phyloP scores from a whole-genome alignment of 495 filamentous ascomycete species.

The Hypoxylon rickii region DNA sequence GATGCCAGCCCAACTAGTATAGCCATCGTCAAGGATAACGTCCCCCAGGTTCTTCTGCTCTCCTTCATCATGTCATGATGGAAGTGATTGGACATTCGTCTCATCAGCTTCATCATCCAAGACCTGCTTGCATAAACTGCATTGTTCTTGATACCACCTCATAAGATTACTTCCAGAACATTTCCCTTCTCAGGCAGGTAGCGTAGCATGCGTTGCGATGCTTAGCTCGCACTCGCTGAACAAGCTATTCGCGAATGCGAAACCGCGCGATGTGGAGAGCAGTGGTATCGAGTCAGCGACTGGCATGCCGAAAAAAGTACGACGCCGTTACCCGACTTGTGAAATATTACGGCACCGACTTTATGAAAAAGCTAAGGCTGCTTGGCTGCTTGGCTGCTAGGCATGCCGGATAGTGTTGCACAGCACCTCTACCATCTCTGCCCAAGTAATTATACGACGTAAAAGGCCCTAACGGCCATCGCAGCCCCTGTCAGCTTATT shows the following conservation, averaged over 20 bases:
- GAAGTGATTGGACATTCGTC: too few relatives aligned
- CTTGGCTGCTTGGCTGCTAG: too few relatives aligned
- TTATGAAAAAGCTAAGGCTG: conserved; percentile 6
- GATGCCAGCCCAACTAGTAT: too few relatives aligned
- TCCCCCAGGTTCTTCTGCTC: conserved; percentile 1
- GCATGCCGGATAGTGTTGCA: too few relatives aligned
- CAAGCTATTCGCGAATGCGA: conserved; percentile 30
- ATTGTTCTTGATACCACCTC: conserved; percentile 13
- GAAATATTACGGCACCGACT: conserved; percentile 5
- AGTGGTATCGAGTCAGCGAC: too few relatives aligned
- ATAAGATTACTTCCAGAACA: conserved; percentile 24
- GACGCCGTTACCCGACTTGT: too few relatives aligned
- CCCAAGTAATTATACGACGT: too few relatives aligned
- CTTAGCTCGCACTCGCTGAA: conserved; percentile 8
- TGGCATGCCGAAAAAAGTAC: conserved; percentile 18
- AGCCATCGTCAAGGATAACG: too few relatives aligned
- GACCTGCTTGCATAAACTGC: conserved; percentile 19
- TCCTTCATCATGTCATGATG: background rate
- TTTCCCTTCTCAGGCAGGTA: conserved; percentile 11
- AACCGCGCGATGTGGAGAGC: conserved; percentile 20
- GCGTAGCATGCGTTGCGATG: conserved; percentile 2
- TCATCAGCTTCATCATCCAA: background rate
- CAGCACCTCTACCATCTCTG: too few relatives aligned
- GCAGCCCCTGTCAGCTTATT: conserved; percentile 29
- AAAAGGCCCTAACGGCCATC: conserved; percentile 25